Base-by-base conservation (phyloP, 306 rosid genomes). In the Phaseolus lunatus region DNA sequence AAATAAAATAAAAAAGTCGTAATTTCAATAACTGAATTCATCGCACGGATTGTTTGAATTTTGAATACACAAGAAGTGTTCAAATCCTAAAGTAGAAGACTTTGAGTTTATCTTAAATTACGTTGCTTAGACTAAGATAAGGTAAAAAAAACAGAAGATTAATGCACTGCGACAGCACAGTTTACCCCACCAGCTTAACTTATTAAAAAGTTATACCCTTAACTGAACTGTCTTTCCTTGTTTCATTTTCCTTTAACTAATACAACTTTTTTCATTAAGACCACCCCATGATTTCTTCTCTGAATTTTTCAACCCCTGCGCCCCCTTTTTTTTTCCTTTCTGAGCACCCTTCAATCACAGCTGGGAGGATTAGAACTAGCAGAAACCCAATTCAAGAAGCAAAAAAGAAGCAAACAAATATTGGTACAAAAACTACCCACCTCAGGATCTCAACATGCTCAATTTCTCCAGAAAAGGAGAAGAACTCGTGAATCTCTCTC, bases 401-500 rank as follows among this genome's bases (percentile, higher is more conserved):
- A 7, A 72, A 64, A 53, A 33, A 0, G 44, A 5, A 10, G 15
- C 0, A 2, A 3, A 29, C 22, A 18, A 5, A 61, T 2, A 71
- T 29, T 14, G 44, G 70, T 1, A 15, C 0, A 16, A 14, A 74
- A 79, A 35, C 0, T 5, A 81, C 56, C 7, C 73, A 91, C 98
- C 92, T 67, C 1, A 75, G 87, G 88, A 91, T 91, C 86, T 94
- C 87, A 87, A 91, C 79, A 74, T 87, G 92, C 53, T 91, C 97
- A 43, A 94, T 90, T 86, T 94, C 96, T 37, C 98, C 98, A 53
- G 98, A 86, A 53, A 94, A 94, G 2, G 97, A 94, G 83, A 94
- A 94, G 84, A 91, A 94, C 61, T 94, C 98, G 7, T 89, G 96
- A 90, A 94, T 91, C 91, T 94, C 98, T 79, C 98, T 86, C 82